Percentiles rank a stretch among this genome's conserved stretches.
These are phyloP conservation scores for Drechslerella dactyloides DNA, from an alignment of 2,329 filamentous ascomycete species.

Conservation along the genomic window DNA sequence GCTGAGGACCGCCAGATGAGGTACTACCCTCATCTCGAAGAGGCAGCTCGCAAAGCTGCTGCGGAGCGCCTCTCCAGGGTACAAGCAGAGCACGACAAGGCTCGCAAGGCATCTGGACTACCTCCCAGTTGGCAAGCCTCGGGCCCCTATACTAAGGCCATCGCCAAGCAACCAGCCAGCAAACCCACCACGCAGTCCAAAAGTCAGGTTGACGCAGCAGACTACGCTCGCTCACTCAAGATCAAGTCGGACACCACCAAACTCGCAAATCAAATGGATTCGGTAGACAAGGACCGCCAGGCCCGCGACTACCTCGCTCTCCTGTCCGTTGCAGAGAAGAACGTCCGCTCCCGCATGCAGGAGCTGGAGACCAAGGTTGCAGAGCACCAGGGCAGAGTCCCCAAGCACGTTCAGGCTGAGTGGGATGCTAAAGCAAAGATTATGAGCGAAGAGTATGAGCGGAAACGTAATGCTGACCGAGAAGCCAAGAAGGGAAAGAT, in stretches of 20 bases:
- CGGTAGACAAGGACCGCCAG: conserved; percentile 43
- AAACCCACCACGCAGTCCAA: conserved; percentile 15
- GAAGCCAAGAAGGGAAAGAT: conserved; percentile 48
- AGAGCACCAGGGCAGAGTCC: conserved; percentile 37
- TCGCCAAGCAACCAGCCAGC: conserved; percentile 9
- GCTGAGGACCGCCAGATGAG: conserved; percentile 17
- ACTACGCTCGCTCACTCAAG: conserved; percentile 35
- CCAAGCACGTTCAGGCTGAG: conserved; percentile 45
- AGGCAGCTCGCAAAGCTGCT: conserved; percentile 46
- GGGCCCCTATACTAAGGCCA: conserved; percentile 18
- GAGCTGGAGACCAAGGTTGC: conserved; percentile 49
- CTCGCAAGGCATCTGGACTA: conserved; percentile 39
- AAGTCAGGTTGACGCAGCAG: conserved; percentile 19
- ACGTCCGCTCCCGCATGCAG: conserved; percentile 43
- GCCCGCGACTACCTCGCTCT: conserved; percentile 40
- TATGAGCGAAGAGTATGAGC: conserved; percentile 35
- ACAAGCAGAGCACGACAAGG: conserved; percentile 43
- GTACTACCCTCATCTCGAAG: conserved; percentile 50
- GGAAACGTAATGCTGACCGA: conserved; percentile 31
- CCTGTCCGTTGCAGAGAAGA: conserved; percentile 32
- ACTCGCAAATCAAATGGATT: conserved; percentile 30
- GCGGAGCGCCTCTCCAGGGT: conserved; percentile 39
- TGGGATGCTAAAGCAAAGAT: conserved; percentile 46
- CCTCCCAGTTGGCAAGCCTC: conserved; percentile 37
- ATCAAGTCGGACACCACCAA: conserved; percentile 47